phyloP scores from a whole-genome alignment of 768 basidiomycete genomes.

The Holtermannia corniformis region DNA sequence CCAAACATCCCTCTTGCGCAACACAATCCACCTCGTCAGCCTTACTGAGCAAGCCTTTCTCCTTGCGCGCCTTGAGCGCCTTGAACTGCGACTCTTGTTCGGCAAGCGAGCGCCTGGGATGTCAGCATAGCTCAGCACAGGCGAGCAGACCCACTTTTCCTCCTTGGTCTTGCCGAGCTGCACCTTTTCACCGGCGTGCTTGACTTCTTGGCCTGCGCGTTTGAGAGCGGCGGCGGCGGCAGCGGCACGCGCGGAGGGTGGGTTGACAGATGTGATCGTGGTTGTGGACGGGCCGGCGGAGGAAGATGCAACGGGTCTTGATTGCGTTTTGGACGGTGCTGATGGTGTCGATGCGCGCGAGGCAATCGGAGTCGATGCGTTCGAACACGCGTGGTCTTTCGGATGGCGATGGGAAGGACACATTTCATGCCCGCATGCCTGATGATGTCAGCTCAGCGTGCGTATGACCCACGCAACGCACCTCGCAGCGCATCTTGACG shows the following conservation, averaged over 20 bases:
- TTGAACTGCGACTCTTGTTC: slow-evolving; percentile 33
- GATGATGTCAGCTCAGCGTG: background rate
- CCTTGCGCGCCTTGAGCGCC: slow-evolving; percentile 33
- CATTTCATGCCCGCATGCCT: slow-evolving; percentile 30
- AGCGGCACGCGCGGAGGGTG: slow-evolving; percentile 24
- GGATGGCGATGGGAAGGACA: slow-evolving; percentile 39
- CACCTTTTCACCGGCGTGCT: slow-evolving; percentile 12
- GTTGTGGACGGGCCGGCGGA: slow-evolving; percentile 5
- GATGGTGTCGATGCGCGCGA: slow-evolving; percentile 7
- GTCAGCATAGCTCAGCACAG: background rate
- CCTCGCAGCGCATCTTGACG: slow-evolving; percentile 37
- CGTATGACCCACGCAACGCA: slow-evolving; percentile 11
- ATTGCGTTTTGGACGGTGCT: background rate
- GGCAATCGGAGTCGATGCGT: background rate
- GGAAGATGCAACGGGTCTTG: background rate
- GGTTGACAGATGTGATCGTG: slow-evolving; percentile 13
- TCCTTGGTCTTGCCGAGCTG: slow-evolving; percentile 33
- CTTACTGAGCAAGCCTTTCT: slow-evolving; percentile 34
- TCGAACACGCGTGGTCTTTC: slow-evolving; percentile 25
- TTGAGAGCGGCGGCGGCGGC: slow-evolving; percentile 37
- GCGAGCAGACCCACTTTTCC: slow-evolving; percentile 31
- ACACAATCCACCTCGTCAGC: slow-evolving; percentile 30
- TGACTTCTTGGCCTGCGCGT: slow-evolving; percentile 35
- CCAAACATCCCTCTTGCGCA: background rate
- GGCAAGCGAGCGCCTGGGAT: slow-evolving; percentile 29